A percentile compares a stretch with the other conserved stretches of the same genome.
Conservation (phyloP, 176 grass and related monocot species). For the Hordeum vulgare region DNA sequence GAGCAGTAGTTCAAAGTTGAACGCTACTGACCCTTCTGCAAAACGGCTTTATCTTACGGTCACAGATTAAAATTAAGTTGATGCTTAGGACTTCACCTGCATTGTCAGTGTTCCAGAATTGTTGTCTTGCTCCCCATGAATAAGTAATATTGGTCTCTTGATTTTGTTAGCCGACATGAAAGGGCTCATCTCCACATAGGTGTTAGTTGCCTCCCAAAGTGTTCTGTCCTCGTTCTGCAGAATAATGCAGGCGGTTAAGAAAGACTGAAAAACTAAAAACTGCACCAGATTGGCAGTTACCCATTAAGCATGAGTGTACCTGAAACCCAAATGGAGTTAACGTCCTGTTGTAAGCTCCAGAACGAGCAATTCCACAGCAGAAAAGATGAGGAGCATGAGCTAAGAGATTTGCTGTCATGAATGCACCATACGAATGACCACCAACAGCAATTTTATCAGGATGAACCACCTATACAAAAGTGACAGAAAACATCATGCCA, state of each 20-base stretch:
- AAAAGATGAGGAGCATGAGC: slow-evolving; percentile 99
- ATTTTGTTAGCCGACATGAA: slow-evolving; percentile 98
- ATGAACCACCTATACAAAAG: slow-evolving; percentile 70
- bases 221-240: slow-evolving; percentile 97
- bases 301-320: slow-evolving; percentile 30
- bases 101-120: slow-evolving; percentile 98
- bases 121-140: slow-evolving; percentile 98
- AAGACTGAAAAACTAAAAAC: not conserved
- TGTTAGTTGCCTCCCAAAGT: slow-evolving; percentile 87
- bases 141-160: slow-evolving; percentile 95
- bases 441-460: slow-evolving; percentile 94
- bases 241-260: slow-evolving; percentile 3
- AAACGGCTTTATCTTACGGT: not conserved
- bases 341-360: slow-evolving; percentile 98
- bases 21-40: not conserved
- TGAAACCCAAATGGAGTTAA: slow-evolving; percentile 99
- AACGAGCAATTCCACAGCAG: slow-evolving; percentile 87
- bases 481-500: not conserved
- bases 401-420: slow-evolving; percentile 99
- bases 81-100: slow-evolving; percentile 53
- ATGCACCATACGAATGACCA: slow-evolving; percentile 98
- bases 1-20: not conserved
- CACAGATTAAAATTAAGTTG: not conserved
- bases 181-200: slow-evolving; percentile 95
- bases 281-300: not conserved